phyloP scores from a whole-genome alignment of 192 early-diverging fungal genomes.

The Coemansia furcata region DNA sequence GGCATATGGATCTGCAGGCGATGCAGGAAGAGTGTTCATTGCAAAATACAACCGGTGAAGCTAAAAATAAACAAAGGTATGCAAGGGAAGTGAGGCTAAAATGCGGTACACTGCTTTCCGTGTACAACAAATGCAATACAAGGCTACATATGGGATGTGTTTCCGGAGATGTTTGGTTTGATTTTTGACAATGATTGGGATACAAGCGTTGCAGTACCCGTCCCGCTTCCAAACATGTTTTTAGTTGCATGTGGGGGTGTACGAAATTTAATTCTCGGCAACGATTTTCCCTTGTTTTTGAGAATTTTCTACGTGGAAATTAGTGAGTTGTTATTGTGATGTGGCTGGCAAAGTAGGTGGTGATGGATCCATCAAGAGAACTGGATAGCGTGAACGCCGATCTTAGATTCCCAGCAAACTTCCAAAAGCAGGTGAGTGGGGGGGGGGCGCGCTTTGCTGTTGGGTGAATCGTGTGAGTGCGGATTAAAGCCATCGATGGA shows the following conservation, averaged over 20 bases:
- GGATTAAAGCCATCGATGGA: neutral
- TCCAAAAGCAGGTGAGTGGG: neutral
- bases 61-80: neutral
- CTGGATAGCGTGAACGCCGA: neutral
- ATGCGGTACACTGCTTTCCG: neutral
- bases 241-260: neutral
- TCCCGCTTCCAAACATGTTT: neutral
- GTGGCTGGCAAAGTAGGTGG: neutral
- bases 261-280: neutral
- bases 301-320: neutral
- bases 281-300: neutral
- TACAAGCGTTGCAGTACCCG: neutral
- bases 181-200: neutral
- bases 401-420: neutral
- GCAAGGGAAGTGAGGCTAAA: neutral
- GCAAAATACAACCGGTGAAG: neutral
- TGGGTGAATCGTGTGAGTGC: neutral
- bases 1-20: conserved; percentile 1
- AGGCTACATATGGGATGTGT: neutral
- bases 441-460: neutral
- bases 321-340: neutral
- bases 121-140: neutral
- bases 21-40: neutral
- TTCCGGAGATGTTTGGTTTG: no score
- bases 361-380: neutral